These are phyloP conservation scores for Agaricales sp. DNA, from an alignment of 1,284 basidiomycete species.

Conservation along the genomic window DNA sequence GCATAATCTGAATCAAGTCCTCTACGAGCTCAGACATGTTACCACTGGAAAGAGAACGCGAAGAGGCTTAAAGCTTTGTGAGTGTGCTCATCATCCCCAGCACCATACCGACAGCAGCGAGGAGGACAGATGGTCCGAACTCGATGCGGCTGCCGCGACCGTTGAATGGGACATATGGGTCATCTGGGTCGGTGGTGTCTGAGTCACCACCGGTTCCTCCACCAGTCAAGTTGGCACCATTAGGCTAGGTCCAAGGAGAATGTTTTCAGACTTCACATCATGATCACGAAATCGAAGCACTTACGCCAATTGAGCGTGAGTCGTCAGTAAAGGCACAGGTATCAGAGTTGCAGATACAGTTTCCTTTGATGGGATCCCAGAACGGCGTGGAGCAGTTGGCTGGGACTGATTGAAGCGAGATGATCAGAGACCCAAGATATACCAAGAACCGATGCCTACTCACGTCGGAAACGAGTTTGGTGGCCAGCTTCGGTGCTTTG, in stretches of 20 bases:
- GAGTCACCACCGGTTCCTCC: conserved; percentile 32
- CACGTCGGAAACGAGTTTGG: conserved; percentile 41
- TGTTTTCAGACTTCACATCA: conserved; percentile 4
- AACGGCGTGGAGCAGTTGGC: conserved; percentile 69
- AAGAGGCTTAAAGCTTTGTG: neutral
- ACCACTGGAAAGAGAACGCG: neutral
- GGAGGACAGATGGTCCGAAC: neutral
- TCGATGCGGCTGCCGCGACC: neutral
- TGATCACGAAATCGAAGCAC: conserved; percentile 15
- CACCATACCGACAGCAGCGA: neutral
- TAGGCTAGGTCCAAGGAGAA: conserved; percentile 32
- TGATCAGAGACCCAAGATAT: conserved; percentile 1
- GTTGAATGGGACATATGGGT: conserved; percentile 1
- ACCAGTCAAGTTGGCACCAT: conserved; percentile 61
- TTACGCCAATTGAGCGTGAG: conserved; percentile 57
- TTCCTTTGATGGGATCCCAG: conserved; percentile 64
- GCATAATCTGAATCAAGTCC: too few species aligned
- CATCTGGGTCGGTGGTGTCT: neutral
- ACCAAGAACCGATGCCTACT: conserved; percentile 15
- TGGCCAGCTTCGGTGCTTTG: conserved; percentile 38
- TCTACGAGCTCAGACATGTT: too few species aligned
- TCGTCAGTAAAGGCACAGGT: conserved; percentile 54
- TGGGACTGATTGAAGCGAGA: conserved; percentile 37
- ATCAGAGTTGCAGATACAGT: conserved; percentile 48
- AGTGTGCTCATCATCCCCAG: neutral